A percentile compares a stretch with the other conserved stretches of the same genome.
phyloP scores from a whole-genome alignment of 106 monocot genomes.

The Allium fistulosum region DNA sequence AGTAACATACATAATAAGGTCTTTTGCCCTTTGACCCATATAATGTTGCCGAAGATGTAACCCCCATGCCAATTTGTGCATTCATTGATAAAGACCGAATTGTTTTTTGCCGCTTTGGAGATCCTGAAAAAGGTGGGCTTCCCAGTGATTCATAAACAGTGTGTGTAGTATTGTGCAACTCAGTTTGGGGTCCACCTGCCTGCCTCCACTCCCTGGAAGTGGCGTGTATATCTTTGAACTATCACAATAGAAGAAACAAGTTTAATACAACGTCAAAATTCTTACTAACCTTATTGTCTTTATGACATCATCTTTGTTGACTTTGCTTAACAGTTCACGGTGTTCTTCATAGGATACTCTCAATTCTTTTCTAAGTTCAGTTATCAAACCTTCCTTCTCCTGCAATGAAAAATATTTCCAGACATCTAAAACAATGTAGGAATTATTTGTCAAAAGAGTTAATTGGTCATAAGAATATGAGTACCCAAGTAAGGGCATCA shows the following conservation, averaged over 20 bases:
- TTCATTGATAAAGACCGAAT: slow-evolving; percentile 46
- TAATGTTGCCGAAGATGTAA: slow-evolving; percentile 58
- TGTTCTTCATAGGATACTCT: slow-evolving; percentile 90
- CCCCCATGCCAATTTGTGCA: slow-evolving; percentile 39
- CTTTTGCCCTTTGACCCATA: slow-evolving; percentile 74
- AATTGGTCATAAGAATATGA: slow-evolving; percentile 20
- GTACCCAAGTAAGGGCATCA: slow-evolving; percentile 94
- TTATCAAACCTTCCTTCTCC: slow-evolving; percentile 93
- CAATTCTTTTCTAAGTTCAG: slow-evolving; percentile 90
- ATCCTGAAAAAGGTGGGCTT: slow-evolving; percentile 57
- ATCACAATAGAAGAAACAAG: too few relatives aligned
- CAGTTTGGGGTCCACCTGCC: slow-evolving; percentile 39
- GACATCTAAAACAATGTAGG: too few relatives aligned
- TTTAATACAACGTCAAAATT: too few relatives aligned
- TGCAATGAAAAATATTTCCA: slow-evolving; percentile 3
- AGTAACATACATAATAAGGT: slow-evolving; percentile 62
- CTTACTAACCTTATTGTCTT: slow-evolving; percentile 62
- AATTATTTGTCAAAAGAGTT: background rate
- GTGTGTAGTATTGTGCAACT: background rate
- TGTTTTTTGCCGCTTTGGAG: slow-evolving; percentile 81
- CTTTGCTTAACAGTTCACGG: slow-evolving; percentile 64
- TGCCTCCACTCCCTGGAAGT: slow-evolving; percentile 77
- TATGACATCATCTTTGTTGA: slow-evolving; percentile 94
- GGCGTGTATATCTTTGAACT: too few relatives aligned
- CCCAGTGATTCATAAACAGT: slow-evolving; percentile 40